phyloP scores from a whole-genome alignment of 2,329 filamentous ascomycete species.

The Paramyrothecium sp. region DNA sequence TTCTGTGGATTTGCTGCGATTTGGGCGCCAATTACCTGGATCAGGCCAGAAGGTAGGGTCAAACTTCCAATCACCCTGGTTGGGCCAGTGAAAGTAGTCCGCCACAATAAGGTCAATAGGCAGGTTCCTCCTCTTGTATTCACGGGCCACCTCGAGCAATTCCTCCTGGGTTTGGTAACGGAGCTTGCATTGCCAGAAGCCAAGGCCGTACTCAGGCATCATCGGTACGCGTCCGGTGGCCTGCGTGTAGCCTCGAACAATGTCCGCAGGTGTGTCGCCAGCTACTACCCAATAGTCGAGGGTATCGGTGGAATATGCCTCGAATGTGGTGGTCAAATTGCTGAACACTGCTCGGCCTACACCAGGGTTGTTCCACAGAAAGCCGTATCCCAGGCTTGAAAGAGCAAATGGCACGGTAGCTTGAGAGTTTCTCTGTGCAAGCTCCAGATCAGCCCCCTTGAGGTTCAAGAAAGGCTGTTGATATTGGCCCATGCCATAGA shows the following conservation, averaged over 20 bases:
- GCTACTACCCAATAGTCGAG: slow-evolving; percentile 66
- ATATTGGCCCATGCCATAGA: slow-evolving; percentile 69
- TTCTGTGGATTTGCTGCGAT: neutral
- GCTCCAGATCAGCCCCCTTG: slow-evolving; percentile 61
- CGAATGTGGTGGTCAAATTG: slow-evolving; percentile 61
- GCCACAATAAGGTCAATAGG: slow-evolving; percentile 63
- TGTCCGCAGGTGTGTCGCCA: slow-evolving; percentile 50
- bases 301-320: slow-evolving; percentile 54
- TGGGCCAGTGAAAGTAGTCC: slow-evolving; percentile 66
- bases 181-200: slow-evolving; percentile 67
- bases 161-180: slow-evolving; percentile 64
- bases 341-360: slow-evolving; percentile 61
- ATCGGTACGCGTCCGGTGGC: slow-evolving; percentile 57
- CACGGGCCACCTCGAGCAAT: slow-evolving; percentile 55
- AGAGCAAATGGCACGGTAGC: slow-evolving; percentile 63
- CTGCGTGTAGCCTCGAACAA: slow-evolving; percentile 51
- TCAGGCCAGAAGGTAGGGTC: slow-evolving; percentile 63
- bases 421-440: slow-evolving; percentile 66
- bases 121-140: slow-evolving; percentile 50
- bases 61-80: slow-evolving; percentile 65
- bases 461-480: slow-evolving; percentile 62
- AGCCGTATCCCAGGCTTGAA: slow-evolving; percentile 58
- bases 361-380: slow-evolving; percentile 66
- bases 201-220: slow-evolving; percentile 66
- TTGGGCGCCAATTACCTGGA: slow-evolving; percentile 34